Evolutionary conservation across 148 eudicot species (phyloP).

Genomic region (Vaccinium macrocarpon): DNA sequence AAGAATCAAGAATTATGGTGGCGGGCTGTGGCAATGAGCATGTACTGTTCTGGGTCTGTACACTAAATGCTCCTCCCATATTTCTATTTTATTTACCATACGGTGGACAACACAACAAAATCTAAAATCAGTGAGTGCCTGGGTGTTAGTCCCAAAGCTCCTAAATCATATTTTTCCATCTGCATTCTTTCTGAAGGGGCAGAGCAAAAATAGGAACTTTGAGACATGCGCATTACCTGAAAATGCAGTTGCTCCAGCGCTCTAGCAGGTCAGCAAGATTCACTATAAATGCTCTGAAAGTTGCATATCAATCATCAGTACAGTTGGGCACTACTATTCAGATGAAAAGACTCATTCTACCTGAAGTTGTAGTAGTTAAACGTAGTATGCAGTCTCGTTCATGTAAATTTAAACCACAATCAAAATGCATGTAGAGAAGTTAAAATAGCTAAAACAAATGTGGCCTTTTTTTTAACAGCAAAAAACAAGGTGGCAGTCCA

Average conservation of each 20-base stretch:
- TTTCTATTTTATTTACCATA: not conserved
- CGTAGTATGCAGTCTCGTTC: not conserved
- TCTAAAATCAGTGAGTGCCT: not conserved
- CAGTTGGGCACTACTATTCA: not conserved
- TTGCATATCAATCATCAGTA: slow-evolving; percentile 4
- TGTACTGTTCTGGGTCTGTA: not conserved
- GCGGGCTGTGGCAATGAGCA: not conserved
- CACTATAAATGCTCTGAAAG: slow-evolving; percentile 81
- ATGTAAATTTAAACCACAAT: not conserved
- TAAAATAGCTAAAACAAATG: not conserved
- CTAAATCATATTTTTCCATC: not conserved
- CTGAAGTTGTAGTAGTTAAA: not conserved
- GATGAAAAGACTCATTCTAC: not conserved
- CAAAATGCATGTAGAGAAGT: not conserved
- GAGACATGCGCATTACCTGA: slow-evolving; percentile 54
- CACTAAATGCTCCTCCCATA: not conserved
- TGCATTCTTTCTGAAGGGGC: not conserved
- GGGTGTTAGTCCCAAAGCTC: slow-evolving; percentile 9
- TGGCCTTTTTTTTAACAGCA: too few species aligned
- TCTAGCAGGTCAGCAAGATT: slow-evolving; percentile 97
- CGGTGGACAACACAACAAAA: not conserved
- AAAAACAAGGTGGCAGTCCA: not conserved
- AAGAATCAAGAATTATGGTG: not conserved
- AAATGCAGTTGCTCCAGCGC: slow-evolving; percentile 93
- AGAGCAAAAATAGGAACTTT: slow-evolving; percentile 6